Conservation (phyloP, 192 early-diverging fungal species). For the Backusella luteola region DNA sequence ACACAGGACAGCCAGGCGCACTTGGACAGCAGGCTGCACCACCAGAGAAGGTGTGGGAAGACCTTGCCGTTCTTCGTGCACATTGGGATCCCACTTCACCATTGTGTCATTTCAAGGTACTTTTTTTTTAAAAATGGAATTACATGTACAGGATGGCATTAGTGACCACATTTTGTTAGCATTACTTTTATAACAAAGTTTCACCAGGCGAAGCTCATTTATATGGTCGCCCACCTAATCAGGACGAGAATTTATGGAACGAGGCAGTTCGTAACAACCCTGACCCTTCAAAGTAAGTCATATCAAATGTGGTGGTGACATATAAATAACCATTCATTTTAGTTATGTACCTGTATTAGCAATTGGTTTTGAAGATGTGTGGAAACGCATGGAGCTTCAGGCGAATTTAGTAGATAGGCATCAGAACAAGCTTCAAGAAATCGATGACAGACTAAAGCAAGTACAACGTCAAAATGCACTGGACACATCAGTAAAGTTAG, state of each 20-base stretch:
- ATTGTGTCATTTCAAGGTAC: constrained; percentile 77
- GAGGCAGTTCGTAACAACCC: constrained; percentile 88
- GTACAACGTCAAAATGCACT: constrained; percentile 68
- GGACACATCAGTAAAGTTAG: constrained; percentile 69
- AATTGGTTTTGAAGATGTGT: constrained; percentile 86
- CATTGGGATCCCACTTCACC: constrained; percentile 78
- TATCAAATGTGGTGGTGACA: no score
- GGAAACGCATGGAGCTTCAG: constrained; percentile 82
- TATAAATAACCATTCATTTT: neutral
- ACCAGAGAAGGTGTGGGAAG: constrained; percentile 53
- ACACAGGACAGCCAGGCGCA: constrained; percentile 37
- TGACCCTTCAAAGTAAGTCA: constrained; percentile 71
- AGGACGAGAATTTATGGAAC: constrained; percentile 72
- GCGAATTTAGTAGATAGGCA: constrained; percentile 65
- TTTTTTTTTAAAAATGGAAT: neutral
- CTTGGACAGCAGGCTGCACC: constrained; percentile 34
- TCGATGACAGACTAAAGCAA: constrained; percentile 53
- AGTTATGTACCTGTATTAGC: constrained; percentile 92
- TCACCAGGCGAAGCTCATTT: constrained; percentile 79
- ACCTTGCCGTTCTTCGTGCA: constrained; percentile 64
- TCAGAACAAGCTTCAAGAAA: constrained; percentile 49
- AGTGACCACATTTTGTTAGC: constrained; percentile 25
- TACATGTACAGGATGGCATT: no score
- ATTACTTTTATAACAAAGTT: constrained; percentile 96
- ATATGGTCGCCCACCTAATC: constrained; percentile 71